Evolutionary conservation across 73 alveolate species (phyloP).

Genomic region (Tetrahymena elliotti): DNA sequence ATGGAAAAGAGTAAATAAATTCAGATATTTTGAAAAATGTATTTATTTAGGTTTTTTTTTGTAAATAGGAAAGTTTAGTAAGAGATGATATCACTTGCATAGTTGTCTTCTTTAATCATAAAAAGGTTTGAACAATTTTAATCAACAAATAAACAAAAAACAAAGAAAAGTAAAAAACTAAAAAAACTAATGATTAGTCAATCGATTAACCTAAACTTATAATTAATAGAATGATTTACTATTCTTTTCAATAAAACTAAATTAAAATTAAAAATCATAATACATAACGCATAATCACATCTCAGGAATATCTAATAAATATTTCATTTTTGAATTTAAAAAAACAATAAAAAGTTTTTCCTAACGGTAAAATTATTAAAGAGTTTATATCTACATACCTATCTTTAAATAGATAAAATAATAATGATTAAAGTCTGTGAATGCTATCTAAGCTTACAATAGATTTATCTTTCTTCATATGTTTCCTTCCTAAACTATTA

Average conservation of each 20-base stretch:
- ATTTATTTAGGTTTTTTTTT: neutral
- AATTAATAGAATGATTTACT: too few relatives aligned
- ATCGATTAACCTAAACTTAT: neutral
- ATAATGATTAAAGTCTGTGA: too few relatives aligned
- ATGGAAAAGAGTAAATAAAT: constrained; percentile 13
- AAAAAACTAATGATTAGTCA: neutral
- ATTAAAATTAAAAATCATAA: neutral
- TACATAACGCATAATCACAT: too few relatives aligned
- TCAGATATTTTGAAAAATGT: neutral
- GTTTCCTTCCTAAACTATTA: neutral
- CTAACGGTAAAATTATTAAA: neutral
- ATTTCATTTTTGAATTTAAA: neutral
- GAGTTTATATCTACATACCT: too few relatives aligned
- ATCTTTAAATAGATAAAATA: too few relatives aligned
- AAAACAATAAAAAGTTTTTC: neutral
- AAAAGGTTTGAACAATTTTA: neutral
- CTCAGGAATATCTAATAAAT: neutral
- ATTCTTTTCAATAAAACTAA: neutral
- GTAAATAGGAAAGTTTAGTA: constrained; percentile 11
- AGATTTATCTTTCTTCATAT: neutral
- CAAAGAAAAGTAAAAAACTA: neutral
- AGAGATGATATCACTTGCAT: constrained; percentile 42
- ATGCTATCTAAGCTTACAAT: neutral
- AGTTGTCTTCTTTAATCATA: constrained; percentile 19
- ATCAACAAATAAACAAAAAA: neutral